phyloP scores from a whole-genome alignment of 2,329 filamentous ascomycete genomes.

The Curvularia spicifera region DNA sequence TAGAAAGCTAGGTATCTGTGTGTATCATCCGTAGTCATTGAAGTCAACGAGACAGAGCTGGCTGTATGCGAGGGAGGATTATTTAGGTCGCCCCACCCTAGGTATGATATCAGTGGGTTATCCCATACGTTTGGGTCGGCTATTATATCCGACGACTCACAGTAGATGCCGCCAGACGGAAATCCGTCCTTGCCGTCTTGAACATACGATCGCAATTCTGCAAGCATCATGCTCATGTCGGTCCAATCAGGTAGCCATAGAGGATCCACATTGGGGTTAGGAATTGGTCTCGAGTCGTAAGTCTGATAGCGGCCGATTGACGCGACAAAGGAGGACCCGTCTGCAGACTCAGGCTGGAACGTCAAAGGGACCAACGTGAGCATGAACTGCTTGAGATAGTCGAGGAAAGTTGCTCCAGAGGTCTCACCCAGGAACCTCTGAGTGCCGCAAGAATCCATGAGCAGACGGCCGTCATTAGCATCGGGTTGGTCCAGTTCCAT shows the following conservation, averaged over 20 bases:
- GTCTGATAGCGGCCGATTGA: constrained; percentile 38
- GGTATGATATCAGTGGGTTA: not conserved
- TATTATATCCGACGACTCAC: constrained; percentile 11
- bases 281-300: constrained; percentile 36
- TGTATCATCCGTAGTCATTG: constrained; percentile 27
- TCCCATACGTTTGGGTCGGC: not conserved
- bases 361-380: constrained; percentile 28
- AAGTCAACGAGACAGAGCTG: constrained; percentile 21
- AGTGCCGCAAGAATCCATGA: constrained; percentile 27
- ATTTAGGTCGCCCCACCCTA: constrained; percentile 34
- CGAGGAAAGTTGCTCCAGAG: constrained; percentile 37
- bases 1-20: constrained; percentile 33
- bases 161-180: constrained; percentile 33
- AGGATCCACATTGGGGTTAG: constrained; percentile 34
- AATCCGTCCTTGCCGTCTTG: constrained; percentile 35
- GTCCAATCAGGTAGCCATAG: constrained; percentile 32
- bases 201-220: constrained; percentile 29
- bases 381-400: constrained; percentile 38
- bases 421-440: constrained; percentile 34
- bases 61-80: constrained; percentile 19
- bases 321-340: constrained; percentile 30
- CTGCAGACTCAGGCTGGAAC: constrained; percentile 21
- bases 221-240: constrained; percentile 32
- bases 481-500: constrained; percentile 14
- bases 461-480: constrained; percentile 25